Base-by-base conservation (phyloP, 108 stramenopile species). In the Craspedostauros australis region DNA sequence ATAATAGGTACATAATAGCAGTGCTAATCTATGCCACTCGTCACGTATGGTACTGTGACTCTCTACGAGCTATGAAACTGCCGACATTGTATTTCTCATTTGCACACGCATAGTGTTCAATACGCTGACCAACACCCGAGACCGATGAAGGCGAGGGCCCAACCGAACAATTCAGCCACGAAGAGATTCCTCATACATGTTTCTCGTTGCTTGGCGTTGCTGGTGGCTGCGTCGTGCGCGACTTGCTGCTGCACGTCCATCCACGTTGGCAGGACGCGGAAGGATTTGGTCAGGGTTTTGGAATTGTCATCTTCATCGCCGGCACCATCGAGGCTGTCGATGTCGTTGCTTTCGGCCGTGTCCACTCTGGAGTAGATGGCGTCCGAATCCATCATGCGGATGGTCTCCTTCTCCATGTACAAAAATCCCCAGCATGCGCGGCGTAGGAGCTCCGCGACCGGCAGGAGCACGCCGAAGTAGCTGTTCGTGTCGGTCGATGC, bases 341-440 rank as follows among this genome's bases (percentile, higher is more conserved):
- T 51, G 12, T 46, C 60, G 21, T 42, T 52, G 12, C 57, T 60
- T 30, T 46, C 54, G 24, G 36, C 37, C 16, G 26, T 53, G 25
- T 46, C 65, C 24, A 66, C 55, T 14, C 67, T 43, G 43, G 62
- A 50, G 50, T 75, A 71, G 21, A 68, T 72, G 18, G 62, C 67
- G 42, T 62, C 73, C 1, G 62, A 60, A 60, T 74, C 72, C 33
- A 71, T 71, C 63, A 92, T 64, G 34, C 75, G 67, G 45, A 92
- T 81, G 5, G 91, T 86, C 47, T 93, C 82, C 38, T 70, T 43
- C 51, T 93, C 91, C 22, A 93, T 53, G 39, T 76, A 83, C 37
- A 93, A 72, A 40, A 93, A 78, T 23, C 80, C 82, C 91, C 91
- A 93, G 27, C 79, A 66, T 8, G 75, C 72, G 30, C 87, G 60